phyloP scores from a whole-genome alignment of 192 early-diverging fungal species.

The Coemansia sp. region DNA sequence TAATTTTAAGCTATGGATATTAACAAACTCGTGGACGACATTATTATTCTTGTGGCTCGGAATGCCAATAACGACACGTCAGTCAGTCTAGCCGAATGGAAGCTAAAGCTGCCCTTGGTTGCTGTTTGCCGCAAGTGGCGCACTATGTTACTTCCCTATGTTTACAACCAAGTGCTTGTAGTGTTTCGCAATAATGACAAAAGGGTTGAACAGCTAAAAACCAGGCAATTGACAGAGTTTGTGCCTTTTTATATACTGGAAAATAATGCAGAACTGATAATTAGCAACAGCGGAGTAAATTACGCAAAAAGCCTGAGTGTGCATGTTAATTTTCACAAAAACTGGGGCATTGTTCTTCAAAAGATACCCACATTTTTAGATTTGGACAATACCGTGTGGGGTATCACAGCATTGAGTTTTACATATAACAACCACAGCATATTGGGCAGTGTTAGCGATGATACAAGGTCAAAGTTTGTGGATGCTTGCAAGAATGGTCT shows the following conservation, averaged over 20 bases:
- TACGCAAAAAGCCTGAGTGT: neutral
- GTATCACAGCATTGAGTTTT: neutral
- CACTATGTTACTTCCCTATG: neutral
- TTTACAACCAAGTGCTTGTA: neutral
- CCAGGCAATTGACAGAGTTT: neutral
- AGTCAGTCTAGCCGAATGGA: neutral
- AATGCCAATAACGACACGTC: too few species aligned
- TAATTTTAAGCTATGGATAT: neutral
- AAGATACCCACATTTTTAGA: neutral
- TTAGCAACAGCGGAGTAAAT: neutral
- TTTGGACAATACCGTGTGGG: neutral
- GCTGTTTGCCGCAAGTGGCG: slow-evolving; percentile 3
- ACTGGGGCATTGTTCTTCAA: neutral
- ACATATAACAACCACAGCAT: neutral
- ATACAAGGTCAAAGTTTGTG: neutral
- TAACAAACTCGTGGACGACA: neutral
- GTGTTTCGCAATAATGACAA: neutral
- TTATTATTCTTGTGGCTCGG: neutral
- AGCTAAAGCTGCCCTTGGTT: neutral
- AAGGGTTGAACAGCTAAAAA: neutral
- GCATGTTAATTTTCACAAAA: neutral
- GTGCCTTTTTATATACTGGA: neutral
- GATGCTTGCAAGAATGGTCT: neutral
- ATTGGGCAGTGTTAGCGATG: neutral
- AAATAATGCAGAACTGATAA: neutral